A percentile compares a stretch with the other conserved stretches of the same genome.
phyloP scores from a whole-genome alignment of 176 grass and related monocot genomes.

The Lolium rigidum region DNA sequence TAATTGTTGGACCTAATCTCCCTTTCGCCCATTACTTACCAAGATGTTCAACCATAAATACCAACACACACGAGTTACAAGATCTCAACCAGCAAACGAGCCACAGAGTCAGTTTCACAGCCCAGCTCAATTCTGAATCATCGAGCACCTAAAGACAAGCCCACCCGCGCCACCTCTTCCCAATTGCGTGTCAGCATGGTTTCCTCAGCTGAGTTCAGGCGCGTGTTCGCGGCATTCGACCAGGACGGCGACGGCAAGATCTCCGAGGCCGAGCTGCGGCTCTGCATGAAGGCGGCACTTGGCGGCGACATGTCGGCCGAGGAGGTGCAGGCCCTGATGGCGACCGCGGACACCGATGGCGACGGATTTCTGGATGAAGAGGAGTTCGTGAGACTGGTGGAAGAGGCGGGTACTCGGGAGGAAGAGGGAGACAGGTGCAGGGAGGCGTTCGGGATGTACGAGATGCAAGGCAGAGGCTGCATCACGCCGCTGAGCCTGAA shows the following conservation, averaged over 20 bases:
- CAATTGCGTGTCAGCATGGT: background rate
- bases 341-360: background rate
- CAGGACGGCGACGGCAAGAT: no score
- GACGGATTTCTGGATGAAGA: background rate
- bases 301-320: background rate
- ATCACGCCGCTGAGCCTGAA: constrained; percentile 6
- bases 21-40: no score
- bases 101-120: background rate
- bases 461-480: background rate
- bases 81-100: background rate
- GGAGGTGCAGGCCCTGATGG: constrained; percentile 1
- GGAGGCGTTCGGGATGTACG: constrained; percentile 2
- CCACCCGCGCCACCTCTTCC: background rate
- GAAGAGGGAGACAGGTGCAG: background rate
- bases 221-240: no score
- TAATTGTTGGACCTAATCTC: background rate
- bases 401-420: background rate
- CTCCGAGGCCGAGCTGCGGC: no score
- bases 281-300: no score
- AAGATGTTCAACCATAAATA: constrained; percentile 25
- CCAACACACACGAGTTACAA: background rate
- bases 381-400: background rate
- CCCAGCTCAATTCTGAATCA: background rate
- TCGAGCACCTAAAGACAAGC: background rate
- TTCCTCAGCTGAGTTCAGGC: background rate